These are phyloP conservation scores for Claviceps capensis DNA, from an alignment of 2,329 filamentous ascomycete species.

Conservation along the genomic window DNA sequence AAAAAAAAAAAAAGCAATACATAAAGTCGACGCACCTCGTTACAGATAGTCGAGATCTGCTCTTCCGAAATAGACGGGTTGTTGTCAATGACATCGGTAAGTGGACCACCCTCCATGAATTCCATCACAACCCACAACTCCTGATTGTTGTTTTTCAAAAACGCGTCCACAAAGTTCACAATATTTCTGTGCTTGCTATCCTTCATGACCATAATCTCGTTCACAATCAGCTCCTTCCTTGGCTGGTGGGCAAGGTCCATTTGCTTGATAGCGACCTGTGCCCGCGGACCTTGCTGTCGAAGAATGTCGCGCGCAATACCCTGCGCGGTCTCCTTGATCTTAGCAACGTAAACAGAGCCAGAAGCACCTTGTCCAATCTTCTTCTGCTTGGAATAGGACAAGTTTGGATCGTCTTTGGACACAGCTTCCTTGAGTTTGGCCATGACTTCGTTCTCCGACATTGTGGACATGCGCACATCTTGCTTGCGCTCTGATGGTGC, in stretches of 20 bases:
- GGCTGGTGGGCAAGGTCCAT: constrained; percentile 98
- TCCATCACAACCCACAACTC: constrained; percentile 99
- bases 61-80: constrained; percentile 88
- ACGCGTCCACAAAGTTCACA: constrained; percentile 96
- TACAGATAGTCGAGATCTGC: constrained; percentile 93
- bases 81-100: constrained; percentile 98
- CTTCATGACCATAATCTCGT: constrained; percentile 99
- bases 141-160: constrained; percentile 83
- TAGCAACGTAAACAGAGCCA: constrained; percentile 93
- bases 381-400: constrained; percentile 98
- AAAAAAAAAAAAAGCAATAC: not conserved
- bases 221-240: constrained; percentile 94
- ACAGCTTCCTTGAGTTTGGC: constrained; percentile 86
- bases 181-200: constrained; percentile 97
- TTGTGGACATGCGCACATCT: constrained; percentile 95
- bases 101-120: constrained; percentile 95
- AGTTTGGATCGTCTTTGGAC: constrained; percentile 84
- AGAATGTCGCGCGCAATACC: constrained; percentile 74
- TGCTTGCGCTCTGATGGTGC: constrained; percentile 60
- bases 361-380: constrained; percentile 98
- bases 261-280: constrained; percentile 96
- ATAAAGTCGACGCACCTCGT: constrained; percentile 56
- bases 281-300: constrained; percentile 63
- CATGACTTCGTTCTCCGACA: constrained; percentile 97
- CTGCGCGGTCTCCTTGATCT: constrained; percentile 78